Base-by-base conservation (phyloP, 352 stramenopile genomes). In the Globisporangium alternatum region DNA sequence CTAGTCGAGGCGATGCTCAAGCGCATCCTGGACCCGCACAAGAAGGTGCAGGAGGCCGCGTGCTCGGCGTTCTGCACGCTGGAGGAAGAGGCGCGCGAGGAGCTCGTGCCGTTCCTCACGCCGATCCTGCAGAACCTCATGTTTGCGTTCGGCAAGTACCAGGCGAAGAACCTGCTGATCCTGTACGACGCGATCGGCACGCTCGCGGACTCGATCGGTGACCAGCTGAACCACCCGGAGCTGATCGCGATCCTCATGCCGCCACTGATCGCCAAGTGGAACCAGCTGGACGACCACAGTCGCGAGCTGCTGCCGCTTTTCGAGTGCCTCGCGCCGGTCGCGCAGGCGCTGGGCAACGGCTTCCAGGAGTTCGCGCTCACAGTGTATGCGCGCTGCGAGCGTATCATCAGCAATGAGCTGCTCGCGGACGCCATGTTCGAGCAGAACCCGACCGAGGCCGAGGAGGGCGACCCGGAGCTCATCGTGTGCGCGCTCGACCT, bases 131-230 rank as follows among this genome's bases (percentile, higher is more conserved):
- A 90, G 65, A 96, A 89, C 64, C 78, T 99, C 37, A 96, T 97
- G 69, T 89, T 90, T 48, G 95, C 95, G 8, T 94, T 99, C 65
- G 74, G 82, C 71, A 91, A 96, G 69, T 98, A 98, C 75, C 86
- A 98, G 60, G 93, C 89, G 19, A 95, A 97, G 62, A 98, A 97
- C 76, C 68, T 98, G 48, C 69, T 99, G 25, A 97, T 98, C 53
- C 74, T 99, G 66, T 98, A 98, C 76, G 97, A 99, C 69, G 96
- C 92, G 28, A 90, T 99, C 22, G 95, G 95, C 19, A 98, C 96
- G 60, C 90, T 99, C 51, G 96, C 95, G 0, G 95, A 99, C 68
- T 97, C 83, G 30, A 89, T 98, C 35, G 95, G 96, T 13, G 77
- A 92, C 49, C 76, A 89, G n/a, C 81, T 98, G 73, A 98, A 97